Base-by-base conservation (phyloP, 345 rosid species). In the Acer saccharum region DNA sequence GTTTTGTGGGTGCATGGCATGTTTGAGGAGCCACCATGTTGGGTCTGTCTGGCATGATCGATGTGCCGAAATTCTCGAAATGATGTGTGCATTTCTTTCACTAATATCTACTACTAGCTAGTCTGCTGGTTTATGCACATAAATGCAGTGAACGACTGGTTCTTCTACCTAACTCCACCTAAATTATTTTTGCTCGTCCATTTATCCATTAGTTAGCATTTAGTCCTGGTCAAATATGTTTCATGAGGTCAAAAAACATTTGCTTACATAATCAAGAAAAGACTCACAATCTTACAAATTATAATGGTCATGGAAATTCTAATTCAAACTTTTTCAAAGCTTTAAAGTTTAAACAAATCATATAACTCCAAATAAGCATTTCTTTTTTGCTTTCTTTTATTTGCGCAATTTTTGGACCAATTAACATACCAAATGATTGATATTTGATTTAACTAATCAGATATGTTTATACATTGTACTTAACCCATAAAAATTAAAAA, bases 11-110 rank as follows among this genome's bases (percentile, higher is more conserved):
- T 77, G 81, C 84, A 80, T 82, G 89, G 73, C 81, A 77, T 88
- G 87, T 82, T 81, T 72, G 78, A 72, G 78, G 81, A 67, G 80
- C 86, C 86, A 74, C 72, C 69, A 71, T 83, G 81, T 87, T 87
- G 84, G 82, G 88, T 83, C 84, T 85, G 61, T 78, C 80, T 87
- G 87, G 84, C 84, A 46, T 83, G 84, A 74, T 83, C 85, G 90
- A 87, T 82, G 81, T 43, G 81, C 70, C 84, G n/a, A 88, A 79
- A 84, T 83, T 84, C 83, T 78, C 75, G 74, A 82, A 72, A 72
- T 77, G 80, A 84, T 82, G 65, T 79, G 63, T 79, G 67, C 77
- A 43, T 61, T 3, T 9, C 7, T 60, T 32, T 58, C 61, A n/a
- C 68, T 17, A 69, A 41, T 32, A 41, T 65, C 35, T 13, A 43